Conservation (phyloP, 169 alveolate species). For the Plasmodium blacklocki region DNA sequence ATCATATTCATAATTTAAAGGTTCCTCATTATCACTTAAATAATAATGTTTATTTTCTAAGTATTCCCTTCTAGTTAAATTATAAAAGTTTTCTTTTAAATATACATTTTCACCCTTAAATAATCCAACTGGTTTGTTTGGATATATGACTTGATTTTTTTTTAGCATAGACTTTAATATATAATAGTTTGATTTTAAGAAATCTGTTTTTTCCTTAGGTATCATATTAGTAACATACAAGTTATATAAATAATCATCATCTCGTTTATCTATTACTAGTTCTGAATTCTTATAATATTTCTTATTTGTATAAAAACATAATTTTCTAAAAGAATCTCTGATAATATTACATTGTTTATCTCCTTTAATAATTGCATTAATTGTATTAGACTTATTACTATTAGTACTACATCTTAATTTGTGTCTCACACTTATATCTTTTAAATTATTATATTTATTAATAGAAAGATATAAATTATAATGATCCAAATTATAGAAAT, state of each 20-base stretch:
- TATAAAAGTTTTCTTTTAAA: slow-evolving; percentile 47
- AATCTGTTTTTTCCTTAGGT: slow-evolving; percentile 62
- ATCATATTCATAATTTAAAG: slow-evolving; percentile 39
- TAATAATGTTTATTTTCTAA: slow-evolving; percentile 54
- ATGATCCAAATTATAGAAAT: slow-evolving; percentile 33
- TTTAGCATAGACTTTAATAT: slow-evolving; percentile 48
- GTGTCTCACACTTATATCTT: slow-evolving; percentile 50
- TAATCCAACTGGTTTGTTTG: slow-evolving; percentile 52
- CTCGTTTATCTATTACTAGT: slow-evolving; percentile 43
- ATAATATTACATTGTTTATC: slow-evolving; percentile 12
- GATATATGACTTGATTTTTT: slow-evolving; percentile 66
- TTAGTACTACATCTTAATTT: slow-evolving; percentile 16
- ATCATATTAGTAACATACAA: slow-evolving; percentile 45
- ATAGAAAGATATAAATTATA: slow-evolving; percentile 45
- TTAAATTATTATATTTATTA: slow-evolving; percentile 24
- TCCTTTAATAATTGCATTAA: slow-evolving; percentile 28
- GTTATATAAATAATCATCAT: slow-evolving; percentile 55
- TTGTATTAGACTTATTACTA: slow-evolving; percentile 2
- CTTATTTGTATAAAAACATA: slow-evolving; percentile 18
- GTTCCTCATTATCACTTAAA: slow-evolving; percentile 60
- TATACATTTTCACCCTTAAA: slow-evolving; percentile 72
- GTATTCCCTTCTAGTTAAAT: slow-evolving; percentile 39
- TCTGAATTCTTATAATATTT: slow-evolving; percentile 37
- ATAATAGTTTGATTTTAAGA: slow-evolving; percentile 41
- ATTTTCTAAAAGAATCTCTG: slow-evolving; percentile 14